These are phyloP conservation scores for Naematelia encephala DNA, from an alignment of 768 basidiomycete genomes.

Conservation along the genomic window DNA sequence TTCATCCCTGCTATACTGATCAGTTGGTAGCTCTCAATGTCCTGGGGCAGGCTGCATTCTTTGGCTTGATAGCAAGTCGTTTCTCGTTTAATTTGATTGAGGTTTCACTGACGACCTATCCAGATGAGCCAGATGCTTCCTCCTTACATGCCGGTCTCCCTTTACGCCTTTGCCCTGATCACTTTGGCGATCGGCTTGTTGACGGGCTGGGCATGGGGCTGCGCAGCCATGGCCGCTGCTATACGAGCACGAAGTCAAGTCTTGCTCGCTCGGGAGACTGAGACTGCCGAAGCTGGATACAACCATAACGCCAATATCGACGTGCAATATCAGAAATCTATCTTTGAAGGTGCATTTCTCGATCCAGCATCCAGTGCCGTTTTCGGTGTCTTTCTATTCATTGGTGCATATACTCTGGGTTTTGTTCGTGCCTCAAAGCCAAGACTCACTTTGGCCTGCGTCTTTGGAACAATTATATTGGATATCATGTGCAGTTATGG, in stretches of 20 bases:
- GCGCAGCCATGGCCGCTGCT: slow-evolving; percentile 59
- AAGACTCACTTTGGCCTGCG: slow-evolving; percentile 54
- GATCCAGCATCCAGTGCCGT: slow-evolving; percentile 56
- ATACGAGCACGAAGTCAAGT: slow-evolving; percentile 50
- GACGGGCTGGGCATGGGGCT: slow-evolving; percentile 60
- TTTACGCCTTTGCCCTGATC: slow-evolving; percentile 56
- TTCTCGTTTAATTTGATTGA: neutral
- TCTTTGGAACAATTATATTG: slow-evolving; percentile 57
- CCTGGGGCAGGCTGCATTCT: slow-evolving; percentile 54
- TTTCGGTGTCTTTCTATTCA: slow-evolving; percentile 57
- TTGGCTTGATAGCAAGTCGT: slow-evolving; percentile 51
- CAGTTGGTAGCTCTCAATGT: slow-evolving; percentile 28
- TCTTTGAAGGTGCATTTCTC: slow-evolving; percentile 58
- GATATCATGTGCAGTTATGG: slow-evolving; percentile 51
- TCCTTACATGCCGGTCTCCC: slow-evolving; percentile 56
- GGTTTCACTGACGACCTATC: neutral
- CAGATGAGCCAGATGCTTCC: slow-evolving; percentile 54
- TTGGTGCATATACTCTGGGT: slow-evolving; percentile 56
- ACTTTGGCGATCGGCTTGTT: slow-evolving; percentile 57
- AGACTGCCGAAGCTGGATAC: slow-evolving; percentile 37
- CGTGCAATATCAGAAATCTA: slow-evolving; percentile 34
- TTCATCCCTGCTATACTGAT: neutral
- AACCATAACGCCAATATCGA: slow-evolving; percentile 42
- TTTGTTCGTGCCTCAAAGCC: slow-evolving; percentile 56
- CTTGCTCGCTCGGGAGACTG: slow-evolving; percentile 25